phyloP scores from a whole-genome alignment of 371 early-diverging fungal genomes.

The Phascolomyces articulosus region DNA sequence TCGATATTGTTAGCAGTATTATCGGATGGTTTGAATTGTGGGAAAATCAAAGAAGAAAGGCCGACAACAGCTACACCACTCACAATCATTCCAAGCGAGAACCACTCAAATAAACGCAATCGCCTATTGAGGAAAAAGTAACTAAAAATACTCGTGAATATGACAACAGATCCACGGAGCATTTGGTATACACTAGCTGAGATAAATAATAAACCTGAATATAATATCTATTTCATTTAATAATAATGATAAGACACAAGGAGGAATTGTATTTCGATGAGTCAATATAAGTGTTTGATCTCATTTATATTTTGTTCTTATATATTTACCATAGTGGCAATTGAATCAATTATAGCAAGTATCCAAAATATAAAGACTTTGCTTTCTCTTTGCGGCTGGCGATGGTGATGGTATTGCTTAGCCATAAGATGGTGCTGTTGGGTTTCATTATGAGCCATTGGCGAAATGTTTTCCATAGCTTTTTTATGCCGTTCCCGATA shows the following conservation, averaged over 20 bases:
- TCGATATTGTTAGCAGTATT: no score
- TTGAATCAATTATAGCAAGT: slow-evolving; percentile 90
- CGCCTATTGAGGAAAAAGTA: slow-evolving; percentile 81
- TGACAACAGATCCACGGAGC: slow-evolving; percentile 94
- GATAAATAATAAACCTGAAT: slow-evolving; percentile 89
- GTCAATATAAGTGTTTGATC: no score
- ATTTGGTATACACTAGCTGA: slow-evolving; percentile 96
- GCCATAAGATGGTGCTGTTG: slow-evolving; percentile 31
- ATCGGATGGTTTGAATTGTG: slow-evolving; percentile 40
- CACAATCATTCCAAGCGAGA: slow-evolving; percentile 79
- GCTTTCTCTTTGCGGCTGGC: slow-evolving; percentile 56
- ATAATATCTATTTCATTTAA: slow-evolving; percentile 87
- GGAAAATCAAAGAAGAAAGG: slow-evolving; percentile 63
- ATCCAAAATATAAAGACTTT: slow-evolving; percentile 78
- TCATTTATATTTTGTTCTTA: no score
- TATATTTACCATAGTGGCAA: slow-evolving; percentile 84
- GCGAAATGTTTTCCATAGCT: slow-evolving; percentile 21
- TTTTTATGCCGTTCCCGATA: slow-evolving; percentile 20
- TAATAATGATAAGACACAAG: no score
- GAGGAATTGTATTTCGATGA: no score
- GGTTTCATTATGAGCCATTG: slow-evolving; percentile 45
- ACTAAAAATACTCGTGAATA: slow-evolving; percentile 90
- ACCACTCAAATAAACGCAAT: slow-evolving; percentile 79
- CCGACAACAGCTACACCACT: slow-evolving; percentile 89
- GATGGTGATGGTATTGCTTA: slow-evolving; percentile 5